phyloP scores from a whole-genome alignment of 2,329 filamentous ascomycete genomes.

The Didymella arachidicola region DNA sequence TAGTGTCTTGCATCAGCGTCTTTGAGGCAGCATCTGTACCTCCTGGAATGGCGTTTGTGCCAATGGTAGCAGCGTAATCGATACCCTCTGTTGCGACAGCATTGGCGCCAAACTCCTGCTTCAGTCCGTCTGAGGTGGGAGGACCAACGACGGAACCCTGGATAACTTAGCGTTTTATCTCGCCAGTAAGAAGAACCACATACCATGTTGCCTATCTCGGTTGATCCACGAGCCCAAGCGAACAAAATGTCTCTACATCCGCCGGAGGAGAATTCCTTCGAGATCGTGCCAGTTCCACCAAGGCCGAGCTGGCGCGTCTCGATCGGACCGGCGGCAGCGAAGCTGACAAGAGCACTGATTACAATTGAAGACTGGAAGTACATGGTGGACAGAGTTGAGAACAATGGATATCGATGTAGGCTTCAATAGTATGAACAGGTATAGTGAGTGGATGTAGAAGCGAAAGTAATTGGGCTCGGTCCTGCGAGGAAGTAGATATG shows the following conservation, averaged over 20 bases:
- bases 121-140: slow-evolving; percentile 43
- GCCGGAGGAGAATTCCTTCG: slow-evolving; percentile 52
- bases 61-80: slow-evolving; percentile 39
- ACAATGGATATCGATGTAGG: neutral
- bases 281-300: slow-evolving; percentile 33
- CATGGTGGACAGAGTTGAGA: slow-evolving; percentile 27
- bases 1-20: slow-evolving; percentile 32
- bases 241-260: slow-evolving; percentile 56
- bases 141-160: slow-evolving; percentile 50
- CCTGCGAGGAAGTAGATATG: neutral
- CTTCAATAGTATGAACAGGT: neutral
- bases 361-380: slow-evolving; percentile 35
- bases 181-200: neutral
- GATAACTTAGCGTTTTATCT: slow-evolving; percentile 20
- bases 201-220: slow-evolving; percentile 60
- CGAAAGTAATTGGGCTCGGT: slow-evolving; percentile 5
- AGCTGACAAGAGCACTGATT: slow-evolving; percentile 29
- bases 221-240: slow-evolving; percentile 60
- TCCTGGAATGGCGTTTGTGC: slow-evolving; percentile 42
- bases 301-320: slow-evolving; percentile 34
- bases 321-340: slow-evolving; percentile 34
- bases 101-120: slow-evolving; percentile 34
- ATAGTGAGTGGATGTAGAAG: slow-evolving; percentile 10
- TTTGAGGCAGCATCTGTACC: slow-evolving; percentile 36
- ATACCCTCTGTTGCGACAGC: slow-evolving; percentile 47